These are phyloP conservation scores for Hymenoscyphus fructigenus DNA, from an alignment of 2,329 filamentous ascomycete species.

Conservation along the genomic window DNA sequence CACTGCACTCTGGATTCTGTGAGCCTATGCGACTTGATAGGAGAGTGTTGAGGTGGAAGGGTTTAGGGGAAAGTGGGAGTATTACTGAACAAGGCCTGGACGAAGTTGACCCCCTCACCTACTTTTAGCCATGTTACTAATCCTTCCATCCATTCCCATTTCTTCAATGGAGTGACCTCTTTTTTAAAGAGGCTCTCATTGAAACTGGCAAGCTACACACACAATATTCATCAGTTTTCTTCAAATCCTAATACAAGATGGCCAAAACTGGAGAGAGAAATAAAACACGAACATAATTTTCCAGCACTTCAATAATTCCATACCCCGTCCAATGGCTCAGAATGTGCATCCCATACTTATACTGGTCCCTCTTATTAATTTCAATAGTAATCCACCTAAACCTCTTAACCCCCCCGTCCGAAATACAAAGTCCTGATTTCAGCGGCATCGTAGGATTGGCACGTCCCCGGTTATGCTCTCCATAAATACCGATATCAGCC, in stretches of 20 bases:
- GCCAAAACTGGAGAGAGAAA: too few relatives aligned
- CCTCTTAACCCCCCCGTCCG: not conserved
- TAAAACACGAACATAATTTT: conserved; percentile 5
- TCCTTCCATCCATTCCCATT: conserved; percentile 14
- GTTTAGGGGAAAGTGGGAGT: not conserved
- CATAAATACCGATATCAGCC: not conserved
- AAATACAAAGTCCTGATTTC: not conserved
- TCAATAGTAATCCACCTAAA: not conserved
- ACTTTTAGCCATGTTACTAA: conserved; percentile 9
- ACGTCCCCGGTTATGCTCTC: not conserved
- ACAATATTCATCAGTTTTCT: not conserved
- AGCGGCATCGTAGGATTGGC: not conserved
- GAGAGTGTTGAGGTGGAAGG: not conserved
- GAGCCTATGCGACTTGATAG: too few relatives aligned
- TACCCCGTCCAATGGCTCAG: conserved; percentile 13
- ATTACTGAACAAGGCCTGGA: conserved; percentile 3
- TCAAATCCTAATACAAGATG: too few relatives aligned
- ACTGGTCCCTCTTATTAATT: conserved; percentile 6
- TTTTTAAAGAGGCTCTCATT: conserved; percentile 13
- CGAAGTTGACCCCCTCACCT: not conserved
- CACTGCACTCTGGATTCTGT: not conserved
- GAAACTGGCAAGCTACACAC: conserved; percentile 9
- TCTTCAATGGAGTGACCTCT: conserved; percentile 8
- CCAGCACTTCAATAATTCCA: conserved; percentile 12
- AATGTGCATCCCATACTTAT: conserved; percentile 13